phyloP scores from a whole-genome alignment of 805 yeast species.

The Grigorovia humatica region DNA sequence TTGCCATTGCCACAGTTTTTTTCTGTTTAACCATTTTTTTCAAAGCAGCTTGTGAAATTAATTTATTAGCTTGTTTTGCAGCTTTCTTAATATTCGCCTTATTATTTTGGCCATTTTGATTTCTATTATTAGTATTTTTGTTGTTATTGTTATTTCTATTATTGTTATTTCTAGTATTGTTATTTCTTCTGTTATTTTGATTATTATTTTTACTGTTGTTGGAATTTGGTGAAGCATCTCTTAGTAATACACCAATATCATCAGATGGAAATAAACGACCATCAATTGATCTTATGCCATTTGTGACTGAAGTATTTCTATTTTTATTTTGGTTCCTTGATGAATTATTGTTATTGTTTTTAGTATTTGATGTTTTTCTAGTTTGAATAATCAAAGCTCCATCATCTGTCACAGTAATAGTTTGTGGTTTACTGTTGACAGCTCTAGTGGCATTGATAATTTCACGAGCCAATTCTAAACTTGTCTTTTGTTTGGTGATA shows the following conservation, averaged over 20 bases:
- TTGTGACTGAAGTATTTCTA: not conserved
- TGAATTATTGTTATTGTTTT: not conserved
- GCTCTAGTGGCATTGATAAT: not conserved
- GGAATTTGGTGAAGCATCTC: constrained; percentile 11
- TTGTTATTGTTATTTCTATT: not conserved
- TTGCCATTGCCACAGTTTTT: not conserved
- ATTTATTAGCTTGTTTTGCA: not conserved
- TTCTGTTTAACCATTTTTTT: not conserved
- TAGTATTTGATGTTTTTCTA: not conserved
- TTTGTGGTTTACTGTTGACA: not conserved
- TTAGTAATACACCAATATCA: constrained; percentile 16
- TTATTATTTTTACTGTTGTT: not conserved
- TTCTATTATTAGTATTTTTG: not conserved
- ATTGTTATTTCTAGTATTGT: not conserved
- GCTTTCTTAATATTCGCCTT: not conserved
- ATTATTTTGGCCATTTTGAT: not conserved
- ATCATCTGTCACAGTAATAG: not conserved
- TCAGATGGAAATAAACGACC: constrained; percentile 20
- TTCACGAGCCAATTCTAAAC: not conserved
- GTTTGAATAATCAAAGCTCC: not conserved
- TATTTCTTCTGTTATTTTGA: not conserved
- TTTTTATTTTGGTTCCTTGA: not conserved
- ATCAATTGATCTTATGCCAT: constrained; percentile 17
- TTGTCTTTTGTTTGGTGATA: not conserved
- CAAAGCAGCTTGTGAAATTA: not conserved